Conservation (phyloP, 1,284 basidiomycete species). For the Leccinum discolor region DNA sequence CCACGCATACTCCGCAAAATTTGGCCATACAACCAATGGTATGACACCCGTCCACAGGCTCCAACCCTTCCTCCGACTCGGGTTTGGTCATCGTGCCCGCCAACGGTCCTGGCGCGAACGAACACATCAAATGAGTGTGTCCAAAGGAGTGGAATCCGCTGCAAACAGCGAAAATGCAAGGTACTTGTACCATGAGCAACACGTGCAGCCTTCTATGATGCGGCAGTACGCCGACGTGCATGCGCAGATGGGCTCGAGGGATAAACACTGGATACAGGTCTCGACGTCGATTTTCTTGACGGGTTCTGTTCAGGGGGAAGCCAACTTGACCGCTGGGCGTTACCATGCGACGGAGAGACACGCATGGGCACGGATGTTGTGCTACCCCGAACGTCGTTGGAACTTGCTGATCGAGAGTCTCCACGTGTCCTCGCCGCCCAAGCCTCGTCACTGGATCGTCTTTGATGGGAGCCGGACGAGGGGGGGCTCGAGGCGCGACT, state of each 20-base stretch:
- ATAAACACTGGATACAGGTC: slow-evolving; percentile 21
- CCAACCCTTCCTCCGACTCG: no score
- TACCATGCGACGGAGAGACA: slow-evolving; percentile 10
- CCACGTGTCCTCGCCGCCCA: slow-evolving; percentile 10
- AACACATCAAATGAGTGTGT: slow-evolving; percentile 31
- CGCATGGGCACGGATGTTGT: slow-evolving; percentile 9
- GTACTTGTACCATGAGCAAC: neutral
- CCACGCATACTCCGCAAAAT: no score
- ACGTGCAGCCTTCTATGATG: slow-evolving; percentile 20
- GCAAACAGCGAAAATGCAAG: slow-evolving; percentile 10
- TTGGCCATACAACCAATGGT: no score
- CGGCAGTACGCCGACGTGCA: slow-evolving; percentile 20
- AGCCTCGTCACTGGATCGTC: slow-evolving; percentile 33
- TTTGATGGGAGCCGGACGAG: slow-evolving; percentile 26
- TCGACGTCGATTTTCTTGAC: slow-evolving; percentile 12
- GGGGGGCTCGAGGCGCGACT: slow-evolving; percentile 21
- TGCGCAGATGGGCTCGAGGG: slow-evolving; percentile 12
- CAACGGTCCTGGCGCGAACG: no score
- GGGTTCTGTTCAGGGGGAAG: slow-evolving; percentile 17
- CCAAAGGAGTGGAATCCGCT: slow-evolving; percentile 18
- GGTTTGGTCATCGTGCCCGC: no score
- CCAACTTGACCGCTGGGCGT: slow-evolving; percentile 27
- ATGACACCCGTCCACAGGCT: no score
- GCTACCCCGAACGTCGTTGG: slow-evolving; percentile 18
- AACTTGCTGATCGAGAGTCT: slow-evolving; percentile 17